A percentile compares a stretch with the other conserved stretches of the same genome.
Conservation (phyloP, 495 filamentous ascomycete species). For the Amorphotheca resinae region DNA sequence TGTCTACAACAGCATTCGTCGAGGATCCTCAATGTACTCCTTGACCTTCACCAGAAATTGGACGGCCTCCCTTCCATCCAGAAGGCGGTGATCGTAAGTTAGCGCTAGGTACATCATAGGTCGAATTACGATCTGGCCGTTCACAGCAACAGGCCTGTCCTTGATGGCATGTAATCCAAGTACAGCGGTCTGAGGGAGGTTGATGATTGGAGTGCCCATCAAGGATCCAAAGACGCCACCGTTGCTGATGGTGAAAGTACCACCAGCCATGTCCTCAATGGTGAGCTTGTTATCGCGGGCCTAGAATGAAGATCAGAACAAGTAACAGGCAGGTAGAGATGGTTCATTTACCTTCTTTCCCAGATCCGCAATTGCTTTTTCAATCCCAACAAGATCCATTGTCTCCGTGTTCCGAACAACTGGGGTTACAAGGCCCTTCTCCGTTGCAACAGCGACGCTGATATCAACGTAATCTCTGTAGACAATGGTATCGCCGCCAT, state of each 20-base stretch:
- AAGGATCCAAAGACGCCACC: conserved; percentile 57
- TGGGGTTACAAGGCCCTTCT: conserved; percentile 94
- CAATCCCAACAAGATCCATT: conserved; percentile 78
- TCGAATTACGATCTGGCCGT: conserved; percentile 86
- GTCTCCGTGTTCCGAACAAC: conserved; percentile 89
- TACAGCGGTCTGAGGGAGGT: conserved; percentile 89
- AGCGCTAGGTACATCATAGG: conserved; percentile 99
- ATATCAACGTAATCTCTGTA: conserved; percentile 98
- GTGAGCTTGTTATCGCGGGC: conserved; percentile 94
- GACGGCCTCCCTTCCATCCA: conserved; percentile 92
- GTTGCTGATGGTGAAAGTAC: conserved; percentile 98
- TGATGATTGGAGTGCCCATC: conserved; percentile 99
- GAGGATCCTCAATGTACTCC: conserved; percentile 95
- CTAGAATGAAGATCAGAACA: conserved; percentile 31
- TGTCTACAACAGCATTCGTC: conserved; percentile 62
- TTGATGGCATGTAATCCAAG: conserved; percentile 97
- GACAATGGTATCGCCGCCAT: conserved; percentile 92
- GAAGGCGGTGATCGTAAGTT: conserved; percentile 90
- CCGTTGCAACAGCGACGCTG: conserved; percentile 91
- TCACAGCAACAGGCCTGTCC: conserved; percentile 77
- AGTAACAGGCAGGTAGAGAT: neutral
- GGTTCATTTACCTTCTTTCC: conserved; percentile 69
- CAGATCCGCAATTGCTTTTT: conserved; percentile 83
- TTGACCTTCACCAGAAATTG: conserved; percentile 98
- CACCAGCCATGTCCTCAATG: conserved; percentile 98